These are phyloP conservation scores for Alisma plantagoaquatica DNA, from an alignment of 106 monocot species.

Conservation along the genomic window DNA sequence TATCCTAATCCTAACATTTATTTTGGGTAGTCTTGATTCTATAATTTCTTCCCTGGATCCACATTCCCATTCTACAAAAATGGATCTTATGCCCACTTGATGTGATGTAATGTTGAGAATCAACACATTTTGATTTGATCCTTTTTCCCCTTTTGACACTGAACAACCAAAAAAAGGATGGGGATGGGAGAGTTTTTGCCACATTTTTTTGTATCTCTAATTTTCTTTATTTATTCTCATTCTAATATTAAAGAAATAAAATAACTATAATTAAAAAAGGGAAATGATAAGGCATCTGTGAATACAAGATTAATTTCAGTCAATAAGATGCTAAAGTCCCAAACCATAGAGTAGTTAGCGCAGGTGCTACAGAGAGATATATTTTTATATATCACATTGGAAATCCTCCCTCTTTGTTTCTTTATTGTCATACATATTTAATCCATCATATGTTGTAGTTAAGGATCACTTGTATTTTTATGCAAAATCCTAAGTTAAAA, in stretches of 20 bases:
- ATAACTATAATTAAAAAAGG: no score
- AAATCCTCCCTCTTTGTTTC: background rate
- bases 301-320: background rate
- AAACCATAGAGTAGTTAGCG: background rate
- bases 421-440: background rate
- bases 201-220: background rate
- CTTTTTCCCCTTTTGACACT: background rate
- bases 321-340: background rate
- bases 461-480: slow-evolving; percentile 1
- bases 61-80: background rate
- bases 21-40: background rate
- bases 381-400: background rate
- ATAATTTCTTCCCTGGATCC: background rate
- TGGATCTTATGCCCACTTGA: background rate
- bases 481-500: background rate
- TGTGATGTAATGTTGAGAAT: background rate
- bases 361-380: background rate
- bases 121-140: no score
- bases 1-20: background rate
- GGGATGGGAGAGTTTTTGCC: background rate
- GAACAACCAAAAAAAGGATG: background rate
- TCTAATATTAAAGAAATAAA: no score
- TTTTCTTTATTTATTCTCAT: no score
- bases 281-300: no score
- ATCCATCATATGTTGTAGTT: slow-evolving; percentile 1